Evolutionary conservation across 495 filamentous ascomycete genomes (phyloP).

Genomic region (Talaromyces ruber): DNA sequence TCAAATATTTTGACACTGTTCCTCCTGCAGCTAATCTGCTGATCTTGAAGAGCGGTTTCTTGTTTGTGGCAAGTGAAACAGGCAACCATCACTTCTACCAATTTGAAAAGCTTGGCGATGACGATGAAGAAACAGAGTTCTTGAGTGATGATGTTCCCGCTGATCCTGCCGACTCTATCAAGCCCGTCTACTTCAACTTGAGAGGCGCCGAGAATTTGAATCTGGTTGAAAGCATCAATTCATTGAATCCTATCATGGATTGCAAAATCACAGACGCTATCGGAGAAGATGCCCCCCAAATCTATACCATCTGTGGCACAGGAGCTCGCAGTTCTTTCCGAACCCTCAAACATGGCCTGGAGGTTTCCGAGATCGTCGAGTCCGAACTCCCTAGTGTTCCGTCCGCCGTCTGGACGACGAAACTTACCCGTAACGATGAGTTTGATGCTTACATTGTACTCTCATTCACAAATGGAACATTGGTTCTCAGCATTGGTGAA

Average conservation of each 20-base stretch:
- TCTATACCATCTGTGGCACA: conserved; percentile 83
- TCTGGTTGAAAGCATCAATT: conserved; percentile 76
- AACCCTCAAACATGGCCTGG: conserved; percentile 83
- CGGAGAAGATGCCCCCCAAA: conserved; percentile 91
- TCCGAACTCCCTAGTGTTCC: conserved; percentile 81
- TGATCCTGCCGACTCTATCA: conserved; percentile 58
- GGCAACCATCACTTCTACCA: conserved; percentile 95
- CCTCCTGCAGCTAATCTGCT: conserved; percentile 77
- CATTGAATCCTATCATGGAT: conserved; percentile 84
- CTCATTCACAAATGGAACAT: conserved; percentile 60
- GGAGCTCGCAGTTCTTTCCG: conserved; percentile 84
- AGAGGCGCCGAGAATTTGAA: conserved; percentile 72
- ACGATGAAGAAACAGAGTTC: conserved; percentile 81
- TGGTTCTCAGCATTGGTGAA: conserved; percentile 91
- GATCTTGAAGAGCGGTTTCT: conserved; percentile 91
- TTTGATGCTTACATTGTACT: conserved; percentile 76
- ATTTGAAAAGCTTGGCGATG: conserved; percentile 96
- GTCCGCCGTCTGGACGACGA: conserved; percentile 90
- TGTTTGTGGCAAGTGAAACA: conserved; percentile 86
- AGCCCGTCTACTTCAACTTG: conserved; percentile 76
- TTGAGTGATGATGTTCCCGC: conserved; percentile 73
- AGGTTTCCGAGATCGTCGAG: conserved; percentile 89
- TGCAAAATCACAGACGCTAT: conserved; percentile 83
- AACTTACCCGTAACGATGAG: conserved; percentile 70
- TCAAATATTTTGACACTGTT: conserved; percentile 97